phyloP scores from a whole-genome alignment of 2,329 filamentous ascomycete genomes.

The Diaporthe sp. region DNA sequence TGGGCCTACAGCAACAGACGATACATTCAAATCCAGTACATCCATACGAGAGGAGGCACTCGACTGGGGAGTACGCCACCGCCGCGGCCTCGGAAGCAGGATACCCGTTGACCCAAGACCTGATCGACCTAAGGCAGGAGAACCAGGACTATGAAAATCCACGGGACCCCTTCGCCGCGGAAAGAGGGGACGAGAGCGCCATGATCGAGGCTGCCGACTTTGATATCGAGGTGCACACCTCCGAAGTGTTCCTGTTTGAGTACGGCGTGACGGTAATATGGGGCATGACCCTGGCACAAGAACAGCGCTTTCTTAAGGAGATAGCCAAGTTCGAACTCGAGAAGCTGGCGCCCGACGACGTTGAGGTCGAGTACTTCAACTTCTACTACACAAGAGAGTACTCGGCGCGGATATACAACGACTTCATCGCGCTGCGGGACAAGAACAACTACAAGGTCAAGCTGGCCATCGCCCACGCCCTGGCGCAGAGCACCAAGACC shows the following conservation, averaged over 20 bases:
- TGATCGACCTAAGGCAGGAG: conserved; percentile 72
- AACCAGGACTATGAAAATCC: conserved; percentile 53
- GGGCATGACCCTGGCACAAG: conserved; percentile 94
- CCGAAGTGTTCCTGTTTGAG: conserved; percentile 95
- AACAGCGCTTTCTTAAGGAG: conserved; percentile 92
- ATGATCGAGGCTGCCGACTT: conserved; percentile 73
- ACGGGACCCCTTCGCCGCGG: conserved; percentile 47
- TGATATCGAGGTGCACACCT: conserved; percentile 89
- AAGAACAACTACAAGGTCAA: conserved; percentile 99
- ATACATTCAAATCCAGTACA: conserved; percentile 56
- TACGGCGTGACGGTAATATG: conserved; percentile 98
- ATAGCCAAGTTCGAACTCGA: conserved; percentile 94
- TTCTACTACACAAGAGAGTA: conserved; percentile 99
- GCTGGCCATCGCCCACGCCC: conserved; percentile 93
- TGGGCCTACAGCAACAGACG: conserved; percentile 45
- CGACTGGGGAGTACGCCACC: conserved; percentile 70
- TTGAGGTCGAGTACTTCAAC: conserved; percentile 98
- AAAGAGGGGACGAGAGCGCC: conserved; percentile 49
- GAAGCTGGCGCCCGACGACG: conserved; percentile 88
- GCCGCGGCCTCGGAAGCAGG: conserved; percentile 37
- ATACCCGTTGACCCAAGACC: conserved; percentile 72
- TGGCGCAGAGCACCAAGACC: conserved; percentile 97
- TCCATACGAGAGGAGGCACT: conserved; percentile 77
- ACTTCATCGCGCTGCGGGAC: conserved; percentile 95
- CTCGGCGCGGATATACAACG: conserved; percentile 98